Evolutionary conservation across 176 grass and related monocot genomes (phyloP), one percentile per base, ranked within the genome.

Genomic region (Aegilops bicornis): DNA sequence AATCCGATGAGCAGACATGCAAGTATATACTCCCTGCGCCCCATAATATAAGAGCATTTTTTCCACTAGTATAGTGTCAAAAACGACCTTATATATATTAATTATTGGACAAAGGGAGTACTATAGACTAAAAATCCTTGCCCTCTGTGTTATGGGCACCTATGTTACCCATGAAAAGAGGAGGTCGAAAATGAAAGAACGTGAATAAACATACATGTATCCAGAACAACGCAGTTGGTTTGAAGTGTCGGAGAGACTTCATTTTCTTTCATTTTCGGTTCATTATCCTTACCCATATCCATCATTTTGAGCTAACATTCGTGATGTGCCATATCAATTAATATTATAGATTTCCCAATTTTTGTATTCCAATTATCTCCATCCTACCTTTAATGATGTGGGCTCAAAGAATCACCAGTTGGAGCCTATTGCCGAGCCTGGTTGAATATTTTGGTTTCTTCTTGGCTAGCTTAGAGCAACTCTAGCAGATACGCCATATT

Each of bases 311-410:
- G 22, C 42, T 37, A 70, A 70, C 17, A 33, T 70, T 82, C 19
- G 15, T 70, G 64, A 70, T 74, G 33, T 32, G 22, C 3, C 25
- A 58, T 58, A 47, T 76, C 73, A 63, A 31, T 84, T 47, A 61
- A 59, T 69, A 62, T 61, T 61, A 42, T 16, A 25, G 29, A 16
- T 9, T 60, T 37, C 4, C 8, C 50, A 3, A 83, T 42, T 32
- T 30, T 33, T 61, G n/a, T 29, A 32, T 63, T 63, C 9, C n/a
- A 11, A 0, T 27, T 42, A 84, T 74, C 54, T 74, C 35, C 33
- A 84, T 74, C 36, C 16, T 6, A 3, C 23, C 54, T 84, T 84
- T 63, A 62, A 83, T 36, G 71, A 59, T 7, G 81, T 39, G 81
- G 14, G 47, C n/a, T 72, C 13, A 37, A 1, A 35, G 80, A 69